Evolutionary conservation across 768 basidiomycete species (phyloP).

Genomic region (Naganishia friedmannii): DNA sequence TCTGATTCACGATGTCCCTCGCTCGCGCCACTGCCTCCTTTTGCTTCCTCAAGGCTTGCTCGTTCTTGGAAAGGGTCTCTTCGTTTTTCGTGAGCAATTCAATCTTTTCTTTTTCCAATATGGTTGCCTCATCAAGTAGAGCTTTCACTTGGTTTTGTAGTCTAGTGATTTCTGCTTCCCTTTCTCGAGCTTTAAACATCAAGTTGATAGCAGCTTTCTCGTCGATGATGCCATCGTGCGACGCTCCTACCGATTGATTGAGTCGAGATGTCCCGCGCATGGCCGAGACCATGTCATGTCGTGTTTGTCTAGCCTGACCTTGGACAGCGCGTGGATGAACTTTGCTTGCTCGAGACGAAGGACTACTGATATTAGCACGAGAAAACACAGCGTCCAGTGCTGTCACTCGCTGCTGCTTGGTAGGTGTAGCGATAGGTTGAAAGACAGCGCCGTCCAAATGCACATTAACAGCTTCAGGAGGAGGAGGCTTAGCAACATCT

Average conservation of each 20-base stretch:
- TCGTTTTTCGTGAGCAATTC: constrained; percentile 7
- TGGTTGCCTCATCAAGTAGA: background rate
- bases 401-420: background rate
- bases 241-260: background rate
- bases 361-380: background rate
- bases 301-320: constrained; percentile 5
- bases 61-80: background rate
- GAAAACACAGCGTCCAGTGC: background rate
- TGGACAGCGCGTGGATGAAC: background rate
- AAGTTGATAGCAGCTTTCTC: constrained; percentile 1
- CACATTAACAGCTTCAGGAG: background rate
- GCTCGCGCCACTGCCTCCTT: constrained; percentile 3
- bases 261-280: background rate
- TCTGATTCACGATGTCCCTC: background rate
- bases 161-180: constrained; percentile 8
- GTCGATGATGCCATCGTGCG: constrained; percentile 1
- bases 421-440: constrained; percentile 4
- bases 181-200: constrained; percentile 1
- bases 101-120: background rate
- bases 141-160: background rate
- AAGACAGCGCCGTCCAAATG: too few relatives aligned
- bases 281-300: background rate
- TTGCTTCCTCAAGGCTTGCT: background rate
- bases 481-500: background rate
- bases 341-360: background rate